These are phyloP conservation scores for Leishmania amazonensis DNA, from an alignment of 208 protist genomes.

Conservation along the genomic window DNA sequence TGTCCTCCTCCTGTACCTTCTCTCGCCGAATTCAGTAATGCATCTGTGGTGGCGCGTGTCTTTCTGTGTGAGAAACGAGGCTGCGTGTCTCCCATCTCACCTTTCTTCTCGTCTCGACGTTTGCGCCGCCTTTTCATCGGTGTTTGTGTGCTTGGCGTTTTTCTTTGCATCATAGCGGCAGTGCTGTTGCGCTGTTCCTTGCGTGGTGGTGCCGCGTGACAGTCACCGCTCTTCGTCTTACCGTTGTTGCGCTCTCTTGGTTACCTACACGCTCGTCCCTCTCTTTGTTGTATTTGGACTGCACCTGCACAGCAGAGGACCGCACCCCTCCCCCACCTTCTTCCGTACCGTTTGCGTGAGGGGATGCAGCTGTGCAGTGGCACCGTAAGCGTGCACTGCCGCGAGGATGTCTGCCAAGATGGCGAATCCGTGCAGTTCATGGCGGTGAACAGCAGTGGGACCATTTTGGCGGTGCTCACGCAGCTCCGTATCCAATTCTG, in stretches of 20 bases:
- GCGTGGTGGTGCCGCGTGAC: not conserved
- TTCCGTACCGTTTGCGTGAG: not conserved
- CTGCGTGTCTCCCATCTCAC: not conserved
- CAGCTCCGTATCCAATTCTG: conserved; percentile 68
- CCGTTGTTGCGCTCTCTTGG: not conserved
- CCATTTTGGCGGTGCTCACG: conserved; percentile 53
- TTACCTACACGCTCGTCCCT: not conserved
- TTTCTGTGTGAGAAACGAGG: not conserved
- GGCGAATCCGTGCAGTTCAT: conserved; percentile 50
- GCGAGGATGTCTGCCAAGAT: conserved; percentile 17
- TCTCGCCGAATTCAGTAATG: not conserved
- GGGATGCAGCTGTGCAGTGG: conserved; percentile 33
- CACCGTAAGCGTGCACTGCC: conserved; percentile 25
- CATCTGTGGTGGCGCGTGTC: not conserved
- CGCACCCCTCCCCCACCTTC: not conserved
- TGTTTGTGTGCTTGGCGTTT: not conserved
- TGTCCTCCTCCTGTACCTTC: not conserved
- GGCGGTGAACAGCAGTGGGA: conserved; percentile 37
- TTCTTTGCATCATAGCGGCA: not conserved
- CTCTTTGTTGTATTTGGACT: not conserved
- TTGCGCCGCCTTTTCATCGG: not conserved
- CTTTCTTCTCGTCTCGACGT: not conserved
- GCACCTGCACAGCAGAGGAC: not conserved
- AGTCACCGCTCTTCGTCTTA: not conserved
- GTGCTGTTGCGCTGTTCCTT: not conserved